Percentiles rank a stretch among this genome's conserved stretches.
These are phyloP conservation scores for Luzula sylvatica DNA, from an alignment of 176 grass and related monocot species.

Conservation along the genomic window DNA sequence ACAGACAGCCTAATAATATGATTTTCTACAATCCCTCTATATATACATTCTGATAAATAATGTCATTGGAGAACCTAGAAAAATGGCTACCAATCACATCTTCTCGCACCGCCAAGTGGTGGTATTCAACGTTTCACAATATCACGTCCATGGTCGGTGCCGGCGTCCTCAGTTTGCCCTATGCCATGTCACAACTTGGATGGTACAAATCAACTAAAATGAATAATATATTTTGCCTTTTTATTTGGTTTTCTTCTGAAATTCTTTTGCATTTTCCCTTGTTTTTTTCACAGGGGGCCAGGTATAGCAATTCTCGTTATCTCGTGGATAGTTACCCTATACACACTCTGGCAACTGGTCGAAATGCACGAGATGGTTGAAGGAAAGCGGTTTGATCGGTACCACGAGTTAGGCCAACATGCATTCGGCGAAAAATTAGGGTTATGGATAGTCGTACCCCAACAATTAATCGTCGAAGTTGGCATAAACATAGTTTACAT, in stretches of 20 bases:
- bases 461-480: constrained; percentile 73
- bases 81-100: constrained; percentile 86
- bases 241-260: not conserved
- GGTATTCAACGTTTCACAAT: constrained; percentile 96
- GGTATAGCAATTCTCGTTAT: constrained; percentile 59
- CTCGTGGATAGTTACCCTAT: constrained; percentile 89
- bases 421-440: constrained; percentile 79
- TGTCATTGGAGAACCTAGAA: constrained; percentile 30
- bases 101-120: constrained; percentile 83
- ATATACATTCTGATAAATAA: not conserved
- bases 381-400: constrained; percentile 73
- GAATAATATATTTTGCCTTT: not conserved
- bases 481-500: constrained; percentile 96
- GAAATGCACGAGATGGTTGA: constrained; percentile 98
- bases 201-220: constrained; percentile 30
- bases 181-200: constrained; percentile 75
- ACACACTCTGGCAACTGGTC: constrained; percentile 98
- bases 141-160: constrained; percentile 95
- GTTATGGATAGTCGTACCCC: constrained; percentile 75
- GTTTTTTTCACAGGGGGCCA: constrained; percentile 50
- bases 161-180: constrained; percentile 77
- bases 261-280: too few species aligned
- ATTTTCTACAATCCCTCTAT: too few species aligned
- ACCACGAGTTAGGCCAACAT: constrained; percentile 91
- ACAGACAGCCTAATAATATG: too few species aligned